Evolutionary conservation across 805 yeast genomes (phyloP).

Genomic region (Debaryomyces tyrocola): DNA sequence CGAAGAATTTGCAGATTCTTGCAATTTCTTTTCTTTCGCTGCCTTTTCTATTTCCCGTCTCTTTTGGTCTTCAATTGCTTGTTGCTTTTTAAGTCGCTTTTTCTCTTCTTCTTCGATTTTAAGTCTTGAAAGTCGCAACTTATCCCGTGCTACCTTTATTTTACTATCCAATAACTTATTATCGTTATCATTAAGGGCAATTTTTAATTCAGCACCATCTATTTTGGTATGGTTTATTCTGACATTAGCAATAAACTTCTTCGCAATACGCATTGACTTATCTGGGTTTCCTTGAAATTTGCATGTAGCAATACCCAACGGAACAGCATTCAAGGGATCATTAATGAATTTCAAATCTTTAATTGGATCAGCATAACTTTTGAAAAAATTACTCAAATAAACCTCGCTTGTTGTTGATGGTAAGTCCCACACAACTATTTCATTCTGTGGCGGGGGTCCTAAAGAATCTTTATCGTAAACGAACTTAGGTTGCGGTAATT

Average conservation of each 20-base stretch:
- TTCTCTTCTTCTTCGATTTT: slow-evolving; percentile 37
- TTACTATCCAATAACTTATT: slow-evolving; percentile 37
- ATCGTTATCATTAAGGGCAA: slow-evolving; percentile 51
- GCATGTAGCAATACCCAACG: slow-evolving; percentile 69
- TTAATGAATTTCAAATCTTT: slow-evolving; percentile 56
- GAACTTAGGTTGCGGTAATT: slow-evolving; percentile 43
- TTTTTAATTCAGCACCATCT: slow-evolving; percentile 53
- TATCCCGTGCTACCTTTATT: slow-evolving; percentile 34
- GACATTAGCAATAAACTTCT: slow-evolving; percentile 26
- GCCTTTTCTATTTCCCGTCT: slow-evolving; percentile 14
- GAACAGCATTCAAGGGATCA: slow-evolving; percentile 76
- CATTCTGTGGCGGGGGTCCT: slow-evolving; percentile 72
- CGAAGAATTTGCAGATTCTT: slow-evolving; percentile 1
- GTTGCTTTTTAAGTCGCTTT: slow-evolving; percentile 19
- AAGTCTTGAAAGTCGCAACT: slow-evolving; percentile 21
- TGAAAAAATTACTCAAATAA: slow-evolving; percentile 51
- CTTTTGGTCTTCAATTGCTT: slow-evolving; percentile 11
- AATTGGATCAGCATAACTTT: slow-evolving; percentile 60
- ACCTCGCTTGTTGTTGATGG: slow-evolving; percentile 53
- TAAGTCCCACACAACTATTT: slow-evolving; percentile 67
- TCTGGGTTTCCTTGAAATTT: slow-evolving; percentile 57
- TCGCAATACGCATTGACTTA: slow-evolving; percentile 41
- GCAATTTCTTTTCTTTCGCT: slow-evolving; percentile 6
- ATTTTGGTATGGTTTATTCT: slow-evolving; percentile 37
- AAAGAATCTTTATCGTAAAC: slow-evolving; percentile 68